A percentile compares a stretch with the other conserved stretches of the same genome.
Conservation (phyloP, 176 grass and related monocot species). For the Triticum timopheevii region DNA sequence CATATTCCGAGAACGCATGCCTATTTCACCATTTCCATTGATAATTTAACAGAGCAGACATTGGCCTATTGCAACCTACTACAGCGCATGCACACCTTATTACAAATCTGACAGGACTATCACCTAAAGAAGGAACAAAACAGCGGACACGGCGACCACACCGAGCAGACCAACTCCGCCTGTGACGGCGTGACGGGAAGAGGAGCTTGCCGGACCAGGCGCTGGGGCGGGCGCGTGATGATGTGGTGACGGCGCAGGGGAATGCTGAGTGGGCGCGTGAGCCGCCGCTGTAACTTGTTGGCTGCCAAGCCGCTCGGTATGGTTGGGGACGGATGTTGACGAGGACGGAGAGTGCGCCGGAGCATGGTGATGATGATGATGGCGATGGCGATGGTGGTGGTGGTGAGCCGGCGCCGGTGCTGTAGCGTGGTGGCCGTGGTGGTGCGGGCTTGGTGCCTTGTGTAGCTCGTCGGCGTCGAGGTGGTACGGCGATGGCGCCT, state of each 20-base stretch:
- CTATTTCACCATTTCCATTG: neutral
- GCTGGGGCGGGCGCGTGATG: constrained; percentile 31
- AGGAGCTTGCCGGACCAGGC: constrained; percentile 21
- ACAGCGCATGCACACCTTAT: neutral
- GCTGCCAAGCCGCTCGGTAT: neutral
- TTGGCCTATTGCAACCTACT: neutral
- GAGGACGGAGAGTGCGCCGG: neutral
- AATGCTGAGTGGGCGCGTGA: neutral
- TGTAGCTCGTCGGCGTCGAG: neutral
- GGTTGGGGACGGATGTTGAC: too few relatives aligned
- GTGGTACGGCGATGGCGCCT: neutral
- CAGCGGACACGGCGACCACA: neutral
- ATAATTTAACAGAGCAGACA: neutral
- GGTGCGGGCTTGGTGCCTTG: neutral
- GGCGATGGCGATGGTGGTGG: neutral
- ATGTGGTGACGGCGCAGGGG: neutral
- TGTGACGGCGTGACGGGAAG: neutral
- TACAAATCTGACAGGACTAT: neutral
- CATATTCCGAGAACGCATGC: neutral
- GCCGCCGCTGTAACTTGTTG: neutral
- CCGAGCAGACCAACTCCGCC: constrained; percentile 12
- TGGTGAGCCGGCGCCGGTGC: neutral
- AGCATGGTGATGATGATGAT: neutral
- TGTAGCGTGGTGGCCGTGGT: too few relatives aligned
- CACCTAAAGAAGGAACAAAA: constrained; percentile 29